Conservation (phyloP, 75 land plant genomes). For the Pinus albicaulis region DNA sequence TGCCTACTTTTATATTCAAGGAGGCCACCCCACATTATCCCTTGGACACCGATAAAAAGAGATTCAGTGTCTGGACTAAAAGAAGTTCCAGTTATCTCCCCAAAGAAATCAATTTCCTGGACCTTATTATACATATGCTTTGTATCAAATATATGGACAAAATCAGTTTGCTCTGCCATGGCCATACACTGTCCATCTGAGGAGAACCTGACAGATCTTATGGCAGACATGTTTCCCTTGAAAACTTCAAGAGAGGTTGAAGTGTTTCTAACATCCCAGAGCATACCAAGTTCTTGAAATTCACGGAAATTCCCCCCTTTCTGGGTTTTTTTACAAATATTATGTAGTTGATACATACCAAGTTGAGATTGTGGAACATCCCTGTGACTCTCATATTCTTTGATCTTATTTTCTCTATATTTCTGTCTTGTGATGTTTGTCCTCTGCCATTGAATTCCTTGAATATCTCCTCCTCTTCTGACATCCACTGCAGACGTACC, state of each 20-base stretch:
- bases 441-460: conserved; percentile 77
- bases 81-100: conserved; percentile 89
- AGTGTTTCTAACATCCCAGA: conserved; percentile 68
- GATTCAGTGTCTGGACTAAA: conserved; percentile 90
- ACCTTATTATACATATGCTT: conserved; percentile 35
- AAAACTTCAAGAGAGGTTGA: conserved; percentile 45
- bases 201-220: conserved; percentile 61
- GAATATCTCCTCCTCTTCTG: conserved; percentile 75
- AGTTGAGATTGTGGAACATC: conserved; percentile 54
- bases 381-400: conserved; percentile 73
- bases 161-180: conserved; percentile 76
- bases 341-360: conserved; percentile 5
- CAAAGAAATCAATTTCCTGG: conserved; percentile 69
- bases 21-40: conserved; percentile 76
- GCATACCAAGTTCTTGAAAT: conserved; percentile 63
- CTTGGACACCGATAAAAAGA: conserved; percentile 77
- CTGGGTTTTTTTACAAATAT: conserved; percentile 54
- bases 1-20: conserved; percentile 64
- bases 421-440: conserved; percentile 62
- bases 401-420: conserved; percentile 54
- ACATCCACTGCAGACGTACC: conserved; percentile 67
- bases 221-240: conserved; percentile 67
- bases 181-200: conserved; percentile 67
- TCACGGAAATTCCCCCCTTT: conserved; percentile 68
- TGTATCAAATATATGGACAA: conserved; percentile 62